A percentile compares a stretch with the other conserved stretches of the same genome.
These are phyloP conservation scores for Raffaelea deltoideospora DNA, from an alignment of 2,329 filamentous ascomycete species.

Conservation along the genomic window DNA sequence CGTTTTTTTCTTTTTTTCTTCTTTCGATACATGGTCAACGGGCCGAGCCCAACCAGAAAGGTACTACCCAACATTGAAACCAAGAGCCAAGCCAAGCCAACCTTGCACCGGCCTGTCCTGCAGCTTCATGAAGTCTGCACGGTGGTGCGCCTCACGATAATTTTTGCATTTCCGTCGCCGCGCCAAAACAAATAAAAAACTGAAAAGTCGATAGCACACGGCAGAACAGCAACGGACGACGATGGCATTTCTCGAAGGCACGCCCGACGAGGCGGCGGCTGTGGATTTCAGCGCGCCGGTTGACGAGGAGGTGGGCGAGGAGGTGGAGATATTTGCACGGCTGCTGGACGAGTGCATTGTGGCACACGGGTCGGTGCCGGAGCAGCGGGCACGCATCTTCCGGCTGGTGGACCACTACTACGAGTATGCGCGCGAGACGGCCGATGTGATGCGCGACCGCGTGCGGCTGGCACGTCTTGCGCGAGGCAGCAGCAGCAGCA, in stretches of 20 bases:
- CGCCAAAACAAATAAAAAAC: too few species aligned
- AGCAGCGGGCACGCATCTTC: slow-evolving; percentile 51
- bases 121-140: too few species aligned
- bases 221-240: too few species aligned
- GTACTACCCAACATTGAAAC: too few species aligned
- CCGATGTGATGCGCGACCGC: slow-evolving; percentile 26
- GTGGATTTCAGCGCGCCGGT: background rate
- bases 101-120: too few species aligned
- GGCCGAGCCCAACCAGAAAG: too few species aligned
- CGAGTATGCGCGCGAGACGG: slow-evolving; percentile 33
- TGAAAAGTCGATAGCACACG: too few species aligned
- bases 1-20: too few species aligned
- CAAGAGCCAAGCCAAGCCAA: background rate
- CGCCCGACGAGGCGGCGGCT: slow-evolving; percentile 23
- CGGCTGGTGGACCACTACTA: slow-evolving; percentile 53
- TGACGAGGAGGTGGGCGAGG: slow-evolving; percentile 45
- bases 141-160: too few species aligned
- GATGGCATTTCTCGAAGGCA: slow-evolving; percentile 17
- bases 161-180: background rate
- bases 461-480: slow-evolving; percentile 14
- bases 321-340: slow-evolving; percentile 78
- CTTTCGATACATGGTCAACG: too few species aligned
- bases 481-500: slow-evolving; percentile 6
- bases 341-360: slow-evolving; percentile 60
- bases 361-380: slow-evolving; percentile 28